Conservation (phyloP, 2,329 filamentous ascomycete genomes). For the Mollisiaceae sp. region DNA sequence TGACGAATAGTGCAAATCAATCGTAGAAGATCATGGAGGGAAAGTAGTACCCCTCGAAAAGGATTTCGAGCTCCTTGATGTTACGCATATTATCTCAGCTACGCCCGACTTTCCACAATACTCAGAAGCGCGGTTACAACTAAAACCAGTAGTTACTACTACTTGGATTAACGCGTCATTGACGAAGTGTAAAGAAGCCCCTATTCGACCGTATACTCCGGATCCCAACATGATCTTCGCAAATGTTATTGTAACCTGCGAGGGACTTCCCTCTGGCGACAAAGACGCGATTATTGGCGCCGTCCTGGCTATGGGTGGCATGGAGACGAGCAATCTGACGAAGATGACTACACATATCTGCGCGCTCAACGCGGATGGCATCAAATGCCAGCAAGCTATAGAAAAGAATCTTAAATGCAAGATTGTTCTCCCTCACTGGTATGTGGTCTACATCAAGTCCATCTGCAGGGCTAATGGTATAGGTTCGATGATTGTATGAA, state of each 20-base stretch:
- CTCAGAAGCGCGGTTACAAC: constrained; percentile 70
- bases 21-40: constrained; percentile 42
- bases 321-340: constrained; percentile 73
- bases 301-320: constrained; percentile 85
- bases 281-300: constrained; percentile 92
- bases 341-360: constrained; percentile 87
- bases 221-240: constrained; percentile 91
- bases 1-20: constrained; percentile 10
- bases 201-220: constrained; percentile 84
- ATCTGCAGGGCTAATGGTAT: constrained; percentile 34
- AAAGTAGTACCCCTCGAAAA: constrained; percentile 47
- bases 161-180: constrained; percentile 80
- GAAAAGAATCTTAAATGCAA: constrained; percentile 73
- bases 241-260: constrained; percentile 81
- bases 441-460: constrained; percentile 24
- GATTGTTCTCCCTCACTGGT: constrained; percentile 94
- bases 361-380: constrained; percentile 75
- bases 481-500: constrained; percentile 98
- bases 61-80: constrained; percentile 47
- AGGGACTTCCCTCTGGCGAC: constrained; percentile 82
- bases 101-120: constrained; percentile 95
- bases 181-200: constrained; percentile 70
- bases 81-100: constrained; percentile 72
- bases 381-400: constrained; percentile 68
- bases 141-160: constrained; percentile 84